A percentile compares a stretch with the other conserved stretches of the same genome.
phyloP scores from a whole-genome alignment of 768 basidiomycete species.

The Artomyces pyxidatus region DNA sequence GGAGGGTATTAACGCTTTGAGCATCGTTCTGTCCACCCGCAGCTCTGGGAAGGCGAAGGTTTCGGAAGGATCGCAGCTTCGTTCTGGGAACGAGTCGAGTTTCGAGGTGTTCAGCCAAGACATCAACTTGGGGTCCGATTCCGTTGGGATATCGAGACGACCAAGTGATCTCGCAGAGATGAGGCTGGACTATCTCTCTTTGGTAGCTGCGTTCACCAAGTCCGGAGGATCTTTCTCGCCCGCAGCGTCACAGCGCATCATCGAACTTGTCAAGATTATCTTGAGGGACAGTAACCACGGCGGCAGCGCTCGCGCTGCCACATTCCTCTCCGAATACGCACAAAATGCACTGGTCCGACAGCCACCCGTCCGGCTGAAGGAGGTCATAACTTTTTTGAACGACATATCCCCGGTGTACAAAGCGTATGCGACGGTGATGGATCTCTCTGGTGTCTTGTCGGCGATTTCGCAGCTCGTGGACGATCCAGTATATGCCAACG shows the following conservation, averaged over 20 bases:
- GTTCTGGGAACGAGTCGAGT: conserved; percentile 20
- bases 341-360: conserved; percentile 41
- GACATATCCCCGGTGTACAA: conserved; percentile 50
- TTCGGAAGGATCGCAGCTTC: conserved; percentile 26
- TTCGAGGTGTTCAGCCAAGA: conserved; percentile 17
- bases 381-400: conserved; percentile 42
- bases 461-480: conserved; percentile 37
- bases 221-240: conserved; percentile 41
- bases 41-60: conserved; percentile 35
- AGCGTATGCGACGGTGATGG: conserved; percentile 37
- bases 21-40: conserved; percentile 42
- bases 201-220: conserved; percentile 41
- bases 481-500: conserved; percentile 41
- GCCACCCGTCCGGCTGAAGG: conserved; percentile 31
- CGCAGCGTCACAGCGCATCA: conserved; percentile 31
- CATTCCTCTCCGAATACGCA: conserved; percentile 47
- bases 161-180: conserved; percentile 50
- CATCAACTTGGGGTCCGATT: conserved; percentile 23
- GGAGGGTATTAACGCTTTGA: conserved; percentile 65
- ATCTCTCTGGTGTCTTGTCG: conserved; percentile 53
- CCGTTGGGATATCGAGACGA: conserved; percentile 35
- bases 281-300: conserved; percentile 43
- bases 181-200: conserved; percentile 55
- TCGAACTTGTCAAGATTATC: conserved; percentile 50
- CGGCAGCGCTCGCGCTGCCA: conserved; percentile 33